Percentiles rank a stretch among this genome's conserved stretches.
Evolutionary conservation across 2,329 filamentous ascomycete genomes (phyloP).

Genomic region (Pseudogymnoascus sp.): DNA sequence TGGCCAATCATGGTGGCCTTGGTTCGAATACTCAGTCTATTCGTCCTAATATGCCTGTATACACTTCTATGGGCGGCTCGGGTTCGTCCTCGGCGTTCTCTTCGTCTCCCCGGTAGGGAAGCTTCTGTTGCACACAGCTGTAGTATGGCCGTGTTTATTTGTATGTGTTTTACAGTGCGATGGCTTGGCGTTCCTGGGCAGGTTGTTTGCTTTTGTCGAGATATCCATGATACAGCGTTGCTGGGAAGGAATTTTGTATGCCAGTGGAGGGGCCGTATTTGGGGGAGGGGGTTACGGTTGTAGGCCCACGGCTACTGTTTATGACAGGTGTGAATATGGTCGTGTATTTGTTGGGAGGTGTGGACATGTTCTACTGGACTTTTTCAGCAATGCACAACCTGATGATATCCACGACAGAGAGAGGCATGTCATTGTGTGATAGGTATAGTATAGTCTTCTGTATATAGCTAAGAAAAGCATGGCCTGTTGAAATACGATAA

Average conservation of each 20-base stretch:
- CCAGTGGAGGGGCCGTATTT: neutral
- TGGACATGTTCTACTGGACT: neutral
- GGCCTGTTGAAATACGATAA: neutral
- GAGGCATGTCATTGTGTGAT: neutral
- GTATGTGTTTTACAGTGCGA: neutral
- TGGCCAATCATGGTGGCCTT: neutral
- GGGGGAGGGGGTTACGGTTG: neutral
- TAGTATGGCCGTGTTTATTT: neutral
- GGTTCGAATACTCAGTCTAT: neutral
- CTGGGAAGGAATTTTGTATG: neutral
- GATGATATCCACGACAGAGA: neutral
- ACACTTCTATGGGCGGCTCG: neutral
- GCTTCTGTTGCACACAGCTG: neutral
- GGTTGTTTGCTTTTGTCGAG: conserved; percentile 2
- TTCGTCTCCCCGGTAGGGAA: neutral
- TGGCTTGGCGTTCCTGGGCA: neutral
- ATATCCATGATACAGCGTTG: neutral
- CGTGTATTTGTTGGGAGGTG: neutral
- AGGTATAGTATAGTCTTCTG: neutral
- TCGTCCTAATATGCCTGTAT: neutral
- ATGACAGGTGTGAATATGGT: neutral
- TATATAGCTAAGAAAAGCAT: neutral
- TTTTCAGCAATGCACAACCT: neutral
- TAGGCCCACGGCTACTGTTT: neutral
- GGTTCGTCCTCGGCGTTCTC: neutral